A percentile compares a stretch with the other conserved stretches of the same genome.
Conservation (phyloP, 495 filamentous ascomycete species). For the Aspergillus leporis region DNA sequence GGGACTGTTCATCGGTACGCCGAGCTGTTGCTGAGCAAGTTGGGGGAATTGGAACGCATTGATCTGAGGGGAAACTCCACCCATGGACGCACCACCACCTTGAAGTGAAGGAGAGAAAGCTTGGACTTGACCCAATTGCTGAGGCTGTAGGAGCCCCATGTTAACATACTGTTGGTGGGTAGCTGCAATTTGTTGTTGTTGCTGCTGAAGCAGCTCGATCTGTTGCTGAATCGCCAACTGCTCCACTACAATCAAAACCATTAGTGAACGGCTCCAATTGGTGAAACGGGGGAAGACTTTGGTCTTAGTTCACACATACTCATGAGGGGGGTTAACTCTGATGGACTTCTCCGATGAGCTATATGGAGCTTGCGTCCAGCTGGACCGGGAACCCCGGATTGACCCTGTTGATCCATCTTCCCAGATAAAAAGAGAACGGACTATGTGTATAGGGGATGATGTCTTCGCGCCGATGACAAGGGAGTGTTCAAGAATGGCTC, state of each 20-base stretch:
- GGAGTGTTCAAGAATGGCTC: slow-evolving; percentile 14
- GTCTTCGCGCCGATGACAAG: slow-evolving; percentile 14
- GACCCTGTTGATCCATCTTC: slow-evolving; percentile 82
- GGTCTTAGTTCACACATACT: slow-evolving; percentile 65
- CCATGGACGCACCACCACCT: slow-evolving; percentile 56
- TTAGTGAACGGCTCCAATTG: slow-evolving; percentile 9
- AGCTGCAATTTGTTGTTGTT: slow-evolving; percentile 96
- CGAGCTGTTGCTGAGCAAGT: slow-evolving; percentile 72
- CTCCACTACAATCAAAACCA: slow-evolving; percentile 65
- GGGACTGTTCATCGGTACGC: slow-evolving; percentile 72
- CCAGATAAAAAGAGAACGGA: slow-evolving; percentile 23
- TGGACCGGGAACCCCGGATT: slow-evolving; percentile 75
- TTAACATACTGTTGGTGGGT: slow-evolving; percentile 97
- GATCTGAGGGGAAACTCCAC: slow-evolving; percentile 78
- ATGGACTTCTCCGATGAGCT: slow-evolving; percentile 94
- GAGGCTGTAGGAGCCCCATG: slow-evolving; percentile 87
- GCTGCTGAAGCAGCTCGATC: slow-evolving; percentile 95
- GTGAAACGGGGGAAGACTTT: slow-evolving; percentile 20
- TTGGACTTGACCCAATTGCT: slow-evolving; percentile 69
- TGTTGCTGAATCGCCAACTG: slow-evolving; percentile 98
- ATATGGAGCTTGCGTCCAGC: slow-evolving; percentile 92
- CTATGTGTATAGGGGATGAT: slow-evolving; percentile 10
- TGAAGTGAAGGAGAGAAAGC: slow-evolving; percentile 70
- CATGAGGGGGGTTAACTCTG: slow-evolving; percentile 97
- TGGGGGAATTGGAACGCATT: slow-evolving; percentile 89